A percentile compares a stretch with the other conserved stretches of the same genome.
Conservation (phyloP, 2,329 filamentous ascomycete genomes). For the Aspergillus neotritici region DNA sequence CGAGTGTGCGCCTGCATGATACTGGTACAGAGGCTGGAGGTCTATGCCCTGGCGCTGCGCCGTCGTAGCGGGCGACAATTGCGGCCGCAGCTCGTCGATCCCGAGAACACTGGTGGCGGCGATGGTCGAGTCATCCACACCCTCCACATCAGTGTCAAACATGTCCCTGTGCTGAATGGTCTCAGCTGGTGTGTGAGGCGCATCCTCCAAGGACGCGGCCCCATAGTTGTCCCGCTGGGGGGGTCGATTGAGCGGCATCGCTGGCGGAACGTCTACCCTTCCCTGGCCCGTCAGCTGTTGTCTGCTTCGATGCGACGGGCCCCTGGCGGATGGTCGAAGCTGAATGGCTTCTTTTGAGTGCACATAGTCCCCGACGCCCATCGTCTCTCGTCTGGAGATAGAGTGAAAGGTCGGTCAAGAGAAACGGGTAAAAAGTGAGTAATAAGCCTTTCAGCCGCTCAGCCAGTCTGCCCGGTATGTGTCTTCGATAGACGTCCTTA, state of each 20-base stretch:
- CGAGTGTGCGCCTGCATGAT: conserved; percentile 21
- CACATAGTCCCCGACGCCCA: conserved; percentile 41
- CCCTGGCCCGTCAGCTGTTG: conserved; percentile 32
- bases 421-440: not conserved
- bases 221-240: conserved; percentile 13
- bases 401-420: not conserved
- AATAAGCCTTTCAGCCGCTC: too few relatives aligned
- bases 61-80: conserved; percentile 15
- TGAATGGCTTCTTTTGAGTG: conserved; percentile 34
- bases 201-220: conserved; percentile 11
- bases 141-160: conserved; percentile 42
- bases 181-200: conserved; percentile 13
- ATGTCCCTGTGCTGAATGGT: conserved; percentile 24
- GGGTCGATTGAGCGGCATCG: conserved; percentile 14
- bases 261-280: conserved; percentile 29
- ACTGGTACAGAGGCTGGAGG: conserved; percentile 19
- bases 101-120: conserved; percentile 35
- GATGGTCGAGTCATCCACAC: conserved; percentile 40
- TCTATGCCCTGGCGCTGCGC: conserved; percentile 18
- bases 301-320: conserved; percentile 23
- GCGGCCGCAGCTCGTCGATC: conserved; percentile 26
- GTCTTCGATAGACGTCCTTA: too few relatives aligned
- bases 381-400: conserved; percentile 14
- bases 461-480: not conserved
- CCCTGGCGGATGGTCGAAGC: conserved; percentile 20